Conservation (phyloP, 805 yeast genomes). For the Kazachstania martiniae region DNA sequence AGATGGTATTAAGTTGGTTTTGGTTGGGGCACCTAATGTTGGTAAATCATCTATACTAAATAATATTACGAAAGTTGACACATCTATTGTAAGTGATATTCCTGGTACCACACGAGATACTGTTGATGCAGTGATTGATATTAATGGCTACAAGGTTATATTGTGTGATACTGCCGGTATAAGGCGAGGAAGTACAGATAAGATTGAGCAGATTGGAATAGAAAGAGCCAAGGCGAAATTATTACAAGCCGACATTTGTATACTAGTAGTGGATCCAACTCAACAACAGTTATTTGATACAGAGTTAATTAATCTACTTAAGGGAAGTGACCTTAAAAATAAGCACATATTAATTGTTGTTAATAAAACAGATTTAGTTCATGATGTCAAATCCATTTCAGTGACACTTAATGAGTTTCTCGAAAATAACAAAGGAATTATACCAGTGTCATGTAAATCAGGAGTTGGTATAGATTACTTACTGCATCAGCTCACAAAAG, state of each 20-base stretch:
- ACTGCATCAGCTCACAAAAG: slow-evolving; percentile 30
- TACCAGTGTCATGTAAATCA: slow-evolving; percentile 49
- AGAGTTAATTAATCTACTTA: slow-evolving; percentile 26
- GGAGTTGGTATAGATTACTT: slow-evolving; percentile 47
- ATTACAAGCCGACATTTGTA: slow-evolving; percentile 53
- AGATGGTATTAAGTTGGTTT: slow-evolving; percentile 59
- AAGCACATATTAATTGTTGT: slow-evolving; percentile 26
- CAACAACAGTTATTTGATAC: slow-evolving; percentile 18
- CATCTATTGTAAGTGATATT: slow-evolving; percentile 81
- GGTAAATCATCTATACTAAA: slow-evolving; percentile 88
- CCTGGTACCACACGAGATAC: slow-evolving; percentile 94
- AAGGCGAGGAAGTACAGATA: slow-evolving; percentile 40
- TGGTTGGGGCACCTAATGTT: slow-evolving; percentile 91
- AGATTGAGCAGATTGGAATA: slow-evolving; percentile 73
- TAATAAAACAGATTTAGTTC: slow-evolving; percentile 49
- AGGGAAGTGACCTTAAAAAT: slow-evolving; percentile 5
- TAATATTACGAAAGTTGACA: slow-evolving; percentile 61
- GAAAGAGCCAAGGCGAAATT: slow-evolving; percentile 58
- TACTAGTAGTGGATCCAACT: slow-evolving; percentile 40
- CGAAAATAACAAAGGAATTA: slow-evolving; percentile 14
- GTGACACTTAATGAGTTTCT: too few relatives aligned
- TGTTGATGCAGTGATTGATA: slow-evolving; percentile 69
- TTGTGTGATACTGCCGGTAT: slow-evolving; percentile 93
- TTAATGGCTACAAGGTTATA: slow-evolving; percentile 73
- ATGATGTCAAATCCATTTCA: slow-evolving; percentile 4